phyloP scores from a whole-genome alignment of 2,329 filamentous ascomycete genomes.

The Botrytis deweyae region DNA sequence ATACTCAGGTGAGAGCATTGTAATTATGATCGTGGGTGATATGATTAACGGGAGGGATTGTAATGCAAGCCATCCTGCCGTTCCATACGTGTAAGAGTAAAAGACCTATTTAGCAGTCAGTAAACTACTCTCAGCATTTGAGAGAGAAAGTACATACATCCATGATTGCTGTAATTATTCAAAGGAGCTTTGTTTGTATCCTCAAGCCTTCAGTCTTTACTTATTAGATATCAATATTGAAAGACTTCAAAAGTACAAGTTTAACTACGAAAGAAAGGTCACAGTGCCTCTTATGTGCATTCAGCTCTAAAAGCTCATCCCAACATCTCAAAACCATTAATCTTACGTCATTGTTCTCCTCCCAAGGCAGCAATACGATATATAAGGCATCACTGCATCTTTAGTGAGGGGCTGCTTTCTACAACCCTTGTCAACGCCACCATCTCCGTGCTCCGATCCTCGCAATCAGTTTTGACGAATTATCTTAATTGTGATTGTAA shows the following conservation, averaged over 20 bases:
- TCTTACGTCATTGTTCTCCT: background rate
- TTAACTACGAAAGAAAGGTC: background rate
- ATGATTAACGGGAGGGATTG: conserved; percentile 53
- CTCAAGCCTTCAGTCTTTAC: background rate
- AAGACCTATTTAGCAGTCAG: conserved; percentile 44
- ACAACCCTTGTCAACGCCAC: conserved; percentile 4
- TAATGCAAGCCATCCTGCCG: conserved; percentile 49
- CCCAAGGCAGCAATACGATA: background rate
- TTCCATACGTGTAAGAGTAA: conserved; percentile 51
- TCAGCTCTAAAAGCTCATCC: background rate
- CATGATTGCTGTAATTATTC: background rate
- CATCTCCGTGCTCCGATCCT: conserved; percentile 17
- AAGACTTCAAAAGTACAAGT: background rate
- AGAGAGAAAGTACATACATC: conserved; percentile 7
- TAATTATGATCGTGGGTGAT: conserved; percentile 60
- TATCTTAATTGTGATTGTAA: conserved; percentile 20
- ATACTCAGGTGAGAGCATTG: conserved; percentile 57
- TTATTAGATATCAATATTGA: conserved; percentile 2
- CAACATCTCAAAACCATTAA: background rate
- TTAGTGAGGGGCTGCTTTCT: conserved; percentile 3
- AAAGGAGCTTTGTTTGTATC: background rate
- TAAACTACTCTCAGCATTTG: background rate
- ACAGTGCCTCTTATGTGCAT: background rate
- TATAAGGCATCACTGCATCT: background rate
- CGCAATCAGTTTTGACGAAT: conserved; percentile 19